phyloP scores from a whole-genome alignment of 139 green algal species.

The Zygnema cylindricum region DNA sequence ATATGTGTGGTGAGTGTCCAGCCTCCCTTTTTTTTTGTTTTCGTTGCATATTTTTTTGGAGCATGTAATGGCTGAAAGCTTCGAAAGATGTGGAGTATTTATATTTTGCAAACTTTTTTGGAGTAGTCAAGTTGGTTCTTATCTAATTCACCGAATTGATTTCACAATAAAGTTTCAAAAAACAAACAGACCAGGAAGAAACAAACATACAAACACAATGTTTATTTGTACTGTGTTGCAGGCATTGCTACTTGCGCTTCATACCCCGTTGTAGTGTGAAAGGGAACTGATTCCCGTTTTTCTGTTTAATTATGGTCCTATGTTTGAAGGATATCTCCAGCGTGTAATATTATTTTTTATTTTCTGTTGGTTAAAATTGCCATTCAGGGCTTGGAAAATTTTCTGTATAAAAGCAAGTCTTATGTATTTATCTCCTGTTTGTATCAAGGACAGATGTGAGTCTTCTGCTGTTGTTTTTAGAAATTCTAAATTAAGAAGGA shows the following conservation, averaged over 20 bases:
- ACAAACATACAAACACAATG: background rate
- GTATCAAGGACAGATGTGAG: no score
- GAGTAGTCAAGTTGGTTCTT: background rate
- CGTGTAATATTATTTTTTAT: no score
- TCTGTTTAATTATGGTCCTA: no score
- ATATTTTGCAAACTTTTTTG: background rate
- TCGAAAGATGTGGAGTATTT: background rate
- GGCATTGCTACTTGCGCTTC: slow-evolving; percentile 28
- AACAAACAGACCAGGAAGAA: background rate
- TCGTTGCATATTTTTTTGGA: background rate
- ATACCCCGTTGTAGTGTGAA: slow-evolving; percentile 23
- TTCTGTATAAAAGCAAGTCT: no score
- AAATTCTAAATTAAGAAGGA: no score
- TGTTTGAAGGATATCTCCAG: no score
- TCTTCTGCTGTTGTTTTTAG: no score
- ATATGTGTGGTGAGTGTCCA: slow-evolving; percentile 34
- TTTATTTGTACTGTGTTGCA: background rate
- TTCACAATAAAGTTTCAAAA: slow-evolving; percentile 5
- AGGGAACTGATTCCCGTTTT: no score
- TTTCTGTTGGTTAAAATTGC: no score
- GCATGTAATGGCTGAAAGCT: background rate
- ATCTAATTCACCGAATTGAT: background rate
- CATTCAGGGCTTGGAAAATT: no score
- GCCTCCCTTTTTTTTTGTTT: background rate
- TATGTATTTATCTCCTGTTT: no score